Evolutionary conservation across 2,329 filamentous ascomycete genomes (phyloP).

Genomic region (Pseudogymnoascus sp.): DNA sequence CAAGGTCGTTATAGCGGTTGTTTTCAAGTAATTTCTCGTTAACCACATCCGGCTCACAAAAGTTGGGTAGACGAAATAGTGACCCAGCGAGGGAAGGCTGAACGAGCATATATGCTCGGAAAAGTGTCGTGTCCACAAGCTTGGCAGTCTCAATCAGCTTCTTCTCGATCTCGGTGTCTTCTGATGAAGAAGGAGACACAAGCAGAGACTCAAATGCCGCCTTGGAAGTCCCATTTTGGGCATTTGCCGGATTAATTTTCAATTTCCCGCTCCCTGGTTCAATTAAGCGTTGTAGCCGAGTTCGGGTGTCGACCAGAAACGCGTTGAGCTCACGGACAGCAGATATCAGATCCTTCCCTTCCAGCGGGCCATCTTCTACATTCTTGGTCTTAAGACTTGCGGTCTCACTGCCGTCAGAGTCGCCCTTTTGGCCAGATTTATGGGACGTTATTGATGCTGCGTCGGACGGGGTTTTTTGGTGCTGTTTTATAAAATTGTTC

Average conservation of each 20-base stretch:
- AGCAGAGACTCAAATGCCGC: conserved; percentile 51
- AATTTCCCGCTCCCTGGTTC: conserved; percentile 56
- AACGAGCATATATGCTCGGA: conserved; percentile 91
- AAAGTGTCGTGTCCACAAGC: conserved; percentile 87
- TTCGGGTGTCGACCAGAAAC: conserved; percentile 80
- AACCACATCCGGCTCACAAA: conserved; percentile 92
- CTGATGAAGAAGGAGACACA: conserved; percentile 33
- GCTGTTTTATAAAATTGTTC: conserved; percentile 35
- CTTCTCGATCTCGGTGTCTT: conserved; percentile 54
- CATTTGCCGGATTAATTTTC: conserved; percentile 38
- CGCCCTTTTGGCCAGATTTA: conserved; percentile 36
- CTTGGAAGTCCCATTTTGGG: conserved; percentile 37
- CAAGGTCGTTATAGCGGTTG: conserved; percentile 82
- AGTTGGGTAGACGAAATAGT: conserved; percentile 92
- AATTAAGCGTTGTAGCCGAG: conserved; percentile 53
- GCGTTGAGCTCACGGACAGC: conserved; percentile 78
- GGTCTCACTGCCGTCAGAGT: conserved; percentile 45
- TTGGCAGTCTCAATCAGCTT: conserved; percentile 70
- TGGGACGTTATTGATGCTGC: conserved; percentile 53
- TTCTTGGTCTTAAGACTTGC: conserved; percentile 43
- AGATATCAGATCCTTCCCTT: conserved; percentile 75
- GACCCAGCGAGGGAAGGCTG: conserved; percentile 77
- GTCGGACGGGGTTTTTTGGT: conserved; percentile 32
- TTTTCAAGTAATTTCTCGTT: conserved; percentile 87
- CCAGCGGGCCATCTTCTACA: conserved; percentile 47